Evolutionary conservation across 2,329 filamentous ascomycete species (phyloP).

Genomic region (Pseudogymnoascus pannorum): DNA sequence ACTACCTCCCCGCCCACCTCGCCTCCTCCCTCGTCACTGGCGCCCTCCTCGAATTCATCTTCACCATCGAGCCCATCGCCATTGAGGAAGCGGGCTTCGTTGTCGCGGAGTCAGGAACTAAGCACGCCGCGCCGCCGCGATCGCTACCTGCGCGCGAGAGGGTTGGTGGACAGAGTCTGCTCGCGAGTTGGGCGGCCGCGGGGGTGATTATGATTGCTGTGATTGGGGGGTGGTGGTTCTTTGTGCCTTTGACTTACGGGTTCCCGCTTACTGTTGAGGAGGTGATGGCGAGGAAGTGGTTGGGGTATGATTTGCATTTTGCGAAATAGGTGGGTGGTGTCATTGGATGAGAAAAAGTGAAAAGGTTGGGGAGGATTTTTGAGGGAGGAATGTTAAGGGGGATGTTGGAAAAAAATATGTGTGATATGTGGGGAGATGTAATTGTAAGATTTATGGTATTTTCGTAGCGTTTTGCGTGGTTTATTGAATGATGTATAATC

Average conservation of each 20-base stretch:
- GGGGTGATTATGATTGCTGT: constrained; percentile 60
- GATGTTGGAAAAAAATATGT: background rate
- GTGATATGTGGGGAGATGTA: background rate
- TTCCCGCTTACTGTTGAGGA: constrained; percentile 74
- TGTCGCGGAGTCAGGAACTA: constrained; percentile 40
- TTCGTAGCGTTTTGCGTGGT: background rate
- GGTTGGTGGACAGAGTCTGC: constrained; percentile 68
- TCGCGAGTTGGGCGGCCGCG: constrained; percentile 72
- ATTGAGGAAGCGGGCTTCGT: constrained; percentile 44
- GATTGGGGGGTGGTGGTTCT: constrained; percentile 81
- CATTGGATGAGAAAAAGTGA: background rate
- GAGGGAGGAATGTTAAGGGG: background rate
- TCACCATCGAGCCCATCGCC: constrained; percentile 73
- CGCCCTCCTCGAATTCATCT: constrained; percentile 89
- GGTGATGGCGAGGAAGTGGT: constrained; percentile 83
- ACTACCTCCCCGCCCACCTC: constrained; percentile 91
- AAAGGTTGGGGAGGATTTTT: background rate
- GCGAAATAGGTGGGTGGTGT: constrained; percentile 59
- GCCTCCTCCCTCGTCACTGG: constrained; percentile 86
- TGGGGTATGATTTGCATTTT: constrained; percentile 96
- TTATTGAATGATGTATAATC: background rate
- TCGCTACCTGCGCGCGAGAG: constrained; percentile 76
- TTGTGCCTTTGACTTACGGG: constrained; percentile 90
- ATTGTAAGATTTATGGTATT: background rate
- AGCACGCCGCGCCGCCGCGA: constrained; percentile 36